phyloP scores from a whole-genome alignment of 2,329 filamentous ascomycete species.

The Fusarium ambrosium region DNA sequence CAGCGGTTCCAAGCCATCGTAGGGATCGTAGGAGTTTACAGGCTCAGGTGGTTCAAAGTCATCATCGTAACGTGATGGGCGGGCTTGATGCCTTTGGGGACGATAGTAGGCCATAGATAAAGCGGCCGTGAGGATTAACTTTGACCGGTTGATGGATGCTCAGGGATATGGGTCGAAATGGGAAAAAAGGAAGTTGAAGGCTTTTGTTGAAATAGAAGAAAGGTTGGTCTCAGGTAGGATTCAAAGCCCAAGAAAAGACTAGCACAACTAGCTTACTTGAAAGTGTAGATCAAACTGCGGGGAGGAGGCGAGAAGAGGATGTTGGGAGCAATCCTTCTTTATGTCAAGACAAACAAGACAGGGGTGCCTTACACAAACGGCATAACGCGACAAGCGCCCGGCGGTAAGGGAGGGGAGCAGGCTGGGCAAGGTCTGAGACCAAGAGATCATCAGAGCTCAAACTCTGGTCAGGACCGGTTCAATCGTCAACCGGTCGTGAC shows the following conservation, averaged over 20 bases:
- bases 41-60: constrained; percentile 41
- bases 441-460: constrained; percentile 17
- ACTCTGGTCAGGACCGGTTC: constrained; percentile 16
- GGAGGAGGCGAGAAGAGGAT: constrained; percentile 19
- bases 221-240: constrained; percentile 7
- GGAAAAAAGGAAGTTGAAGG: constrained; percentile 1
- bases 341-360: constrained; percentile 27
- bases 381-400: constrained; percentile 19
- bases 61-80: constrained; percentile 44
- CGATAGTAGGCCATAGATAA: constrained; percentile 45
- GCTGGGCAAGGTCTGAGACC: constrained; percentile 2
- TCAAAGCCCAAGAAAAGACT: neutral
- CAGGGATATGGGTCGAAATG: neutral
- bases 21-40: constrained; percentile 37
- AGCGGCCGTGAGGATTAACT: neutral
- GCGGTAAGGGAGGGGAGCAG: constrained; percentile 21
- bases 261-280: constrained; percentile 13
- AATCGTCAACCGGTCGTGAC: constrained; percentile 19
- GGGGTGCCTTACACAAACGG: constrained; percentile 10
- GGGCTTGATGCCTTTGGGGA: constrained; percentile 42
- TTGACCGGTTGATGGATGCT: neutral
- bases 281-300: constrained; percentile 23
- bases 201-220: constrained; percentile 6
- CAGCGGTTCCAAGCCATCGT: constrained; percentile 28
- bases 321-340: constrained; percentile 36